Conservation (phyloP, 164 flowering plant species). For the Vitis labrusca region DNA sequence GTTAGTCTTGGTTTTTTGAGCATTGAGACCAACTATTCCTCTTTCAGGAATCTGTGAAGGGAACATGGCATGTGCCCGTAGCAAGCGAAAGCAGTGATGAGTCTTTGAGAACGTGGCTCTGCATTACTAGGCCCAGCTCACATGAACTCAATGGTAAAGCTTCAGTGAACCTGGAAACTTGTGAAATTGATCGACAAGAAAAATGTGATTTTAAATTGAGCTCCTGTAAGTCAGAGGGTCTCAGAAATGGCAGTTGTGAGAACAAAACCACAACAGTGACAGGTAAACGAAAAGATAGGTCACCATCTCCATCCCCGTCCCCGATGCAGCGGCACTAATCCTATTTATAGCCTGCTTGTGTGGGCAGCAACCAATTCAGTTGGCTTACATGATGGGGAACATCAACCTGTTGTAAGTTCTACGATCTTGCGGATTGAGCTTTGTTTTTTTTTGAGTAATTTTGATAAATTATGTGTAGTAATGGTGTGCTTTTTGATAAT, state of each 20-base stretch:
- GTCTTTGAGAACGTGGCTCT: slow-evolving; percentile 60
- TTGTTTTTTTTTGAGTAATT: no score
- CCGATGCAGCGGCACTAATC: no score
- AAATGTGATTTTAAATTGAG: neutral
- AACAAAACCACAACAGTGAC: slow-evolving; percentile 5
- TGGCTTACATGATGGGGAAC: neutral
- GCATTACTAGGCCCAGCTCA: slow-evolving; percentile 44
- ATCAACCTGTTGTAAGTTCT: neutral
- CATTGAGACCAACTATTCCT: neutral
- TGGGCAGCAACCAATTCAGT: neutral
- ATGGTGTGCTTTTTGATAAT: no score
- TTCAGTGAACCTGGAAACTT: slow-evolving; percentile 4
- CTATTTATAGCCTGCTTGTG: no score
- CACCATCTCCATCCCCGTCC: slow-evolving; percentile 16
- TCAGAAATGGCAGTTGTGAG: neutral
- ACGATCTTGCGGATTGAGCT: no score
- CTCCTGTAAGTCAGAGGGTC: neutral
- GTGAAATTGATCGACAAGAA: neutral
- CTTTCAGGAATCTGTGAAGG: slow-evolving; percentile 75
- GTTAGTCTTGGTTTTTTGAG: neutral
- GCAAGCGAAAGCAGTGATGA: slow-evolving; percentile 35
- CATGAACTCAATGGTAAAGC: slow-evolving; percentile 10
- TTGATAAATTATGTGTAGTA: no score
- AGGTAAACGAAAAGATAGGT: slow-evolving; percentile 46
- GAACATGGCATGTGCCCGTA: slow-evolving; percentile 83